Conservation (phyloP, 257 asterid genomes). For the Solanum chmielewskii region DNA sequence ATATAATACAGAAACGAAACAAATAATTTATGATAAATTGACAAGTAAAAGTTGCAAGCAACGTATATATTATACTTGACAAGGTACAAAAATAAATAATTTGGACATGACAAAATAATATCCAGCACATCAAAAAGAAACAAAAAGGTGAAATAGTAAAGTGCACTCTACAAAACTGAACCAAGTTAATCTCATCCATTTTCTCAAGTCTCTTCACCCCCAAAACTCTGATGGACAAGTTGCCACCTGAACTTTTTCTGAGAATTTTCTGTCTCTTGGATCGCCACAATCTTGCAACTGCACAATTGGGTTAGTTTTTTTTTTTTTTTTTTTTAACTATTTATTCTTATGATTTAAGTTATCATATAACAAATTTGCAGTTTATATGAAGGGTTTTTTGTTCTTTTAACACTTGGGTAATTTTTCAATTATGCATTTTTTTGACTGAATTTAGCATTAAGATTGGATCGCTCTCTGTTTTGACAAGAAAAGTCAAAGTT, state of each 20-base stretch:
- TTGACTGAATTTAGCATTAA: not conserved
- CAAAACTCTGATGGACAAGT: conserved; percentile 33
- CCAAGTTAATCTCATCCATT: not conserved
- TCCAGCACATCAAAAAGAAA: not conserved
- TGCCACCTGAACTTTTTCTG: conserved; percentile 60
- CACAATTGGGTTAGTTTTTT: conserved; percentile 47
- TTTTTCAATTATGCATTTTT: not conserved
- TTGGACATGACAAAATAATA: not conserved
- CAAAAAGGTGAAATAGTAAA: not conserved
- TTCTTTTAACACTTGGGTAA: not conserved
- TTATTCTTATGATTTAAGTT: not conserved
- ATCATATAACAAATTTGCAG: not conserved
- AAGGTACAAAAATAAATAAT: not conserved
- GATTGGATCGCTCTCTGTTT: not conserved
- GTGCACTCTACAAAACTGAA: not conserved
- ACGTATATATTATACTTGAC: not conserved
- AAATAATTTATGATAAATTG: not conserved
- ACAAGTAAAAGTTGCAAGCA: not conserved
- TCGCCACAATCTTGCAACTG: conserved; percentile 75
- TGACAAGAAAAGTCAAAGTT: not conserved
- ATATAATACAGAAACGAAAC: too few species aligned
- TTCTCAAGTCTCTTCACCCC: not conserved
- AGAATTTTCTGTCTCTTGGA: conserved; percentile 52
- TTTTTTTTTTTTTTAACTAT: not conserved
- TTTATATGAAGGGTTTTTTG: not conserved